Evolutionary conservation across 2,329 filamentous ascomycete species (phyloP).

Genomic region (Periconia sp.): DNA sequence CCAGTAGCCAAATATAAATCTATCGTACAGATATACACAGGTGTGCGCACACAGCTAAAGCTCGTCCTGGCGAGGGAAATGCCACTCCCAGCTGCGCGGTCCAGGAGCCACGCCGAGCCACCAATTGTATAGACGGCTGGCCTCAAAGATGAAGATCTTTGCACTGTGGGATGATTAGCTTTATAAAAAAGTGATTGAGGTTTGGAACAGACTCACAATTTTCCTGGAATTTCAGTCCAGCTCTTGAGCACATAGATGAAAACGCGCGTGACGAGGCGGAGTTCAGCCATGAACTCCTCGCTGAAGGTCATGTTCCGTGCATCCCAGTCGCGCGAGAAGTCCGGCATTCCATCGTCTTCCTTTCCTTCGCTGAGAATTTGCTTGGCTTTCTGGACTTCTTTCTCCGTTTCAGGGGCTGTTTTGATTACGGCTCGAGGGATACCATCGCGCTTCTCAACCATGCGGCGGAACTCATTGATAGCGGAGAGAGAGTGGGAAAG

Average conservation of each 20-base stretch:
- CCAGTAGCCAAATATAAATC: background rate
- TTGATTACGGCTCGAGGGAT: slow-evolving; percentile 24
- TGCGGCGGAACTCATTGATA: slow-evolving; percentile 72
- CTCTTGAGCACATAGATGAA: slow-evolving; percentile 70
- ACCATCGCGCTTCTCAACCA: slow-evolving; percentile 52
- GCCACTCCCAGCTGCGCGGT: slow-evolving; percentile 62
- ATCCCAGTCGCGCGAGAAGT: slow-evolving; percentile 51
- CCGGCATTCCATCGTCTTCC: slow-evolving; percentile 46
- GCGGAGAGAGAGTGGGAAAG: slow-evolving; percentile 81
- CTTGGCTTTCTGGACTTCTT: slow-evolving; percentile 40
- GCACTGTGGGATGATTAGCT: slow-evolving; percentile 44
- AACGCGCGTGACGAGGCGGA: slow-evolving; percentile 66
- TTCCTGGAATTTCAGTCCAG: slow-evolving; percentile 73
- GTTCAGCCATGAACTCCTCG: slow-evolving; percentile 69
- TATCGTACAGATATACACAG: slow-evolving; percentile 2
- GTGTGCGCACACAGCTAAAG: slow-evolving; percentile 15
- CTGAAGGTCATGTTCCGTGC: slow-evolving; percentile 52
- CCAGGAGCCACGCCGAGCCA: slow-evolving; percentile 68
- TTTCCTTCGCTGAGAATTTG: slow-evolving; percentile 28
- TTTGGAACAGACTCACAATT: slow-evolving; percentile 65
- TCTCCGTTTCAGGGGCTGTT: slow-evolving; percentile 26
- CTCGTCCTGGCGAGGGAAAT: slow-evolving; percentile 37
- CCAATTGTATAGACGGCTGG: slow-evolving; percentile 63
- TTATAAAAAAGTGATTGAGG: background rate
- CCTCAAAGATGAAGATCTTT: slow-evolving; percentile 61